A percentile compares a stretch with the other conserved stretches of the same genome.
Evolutionary conservation across 2,329 filamentous ascomycete genomes (phyloP).

Genomic region (Trichoderma cornu-damae): DNA sequence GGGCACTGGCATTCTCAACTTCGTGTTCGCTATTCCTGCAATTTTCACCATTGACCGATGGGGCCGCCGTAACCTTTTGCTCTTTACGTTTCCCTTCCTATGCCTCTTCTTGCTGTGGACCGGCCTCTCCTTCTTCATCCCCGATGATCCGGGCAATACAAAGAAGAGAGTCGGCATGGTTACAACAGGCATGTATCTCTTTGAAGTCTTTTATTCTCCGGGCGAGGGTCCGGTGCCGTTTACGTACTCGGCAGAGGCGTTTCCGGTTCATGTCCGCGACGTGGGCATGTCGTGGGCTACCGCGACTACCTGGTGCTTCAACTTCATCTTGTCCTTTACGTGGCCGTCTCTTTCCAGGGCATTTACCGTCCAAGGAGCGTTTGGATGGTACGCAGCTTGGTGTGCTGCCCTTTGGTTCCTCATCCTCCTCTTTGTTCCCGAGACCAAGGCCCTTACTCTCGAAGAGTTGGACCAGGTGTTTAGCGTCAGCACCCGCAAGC

Average conservation of each 20-base stretch:
- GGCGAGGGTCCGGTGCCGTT: slow-evolving; percentile 37
- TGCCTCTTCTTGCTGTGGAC: slow-evolving; percentile 32
- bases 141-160: slow-evolving; percentile 17
- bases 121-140: slow-evolving; percentile 30
- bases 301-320: slow-evolving; percentile 30
- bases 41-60: slow-evolving; percentile 31
- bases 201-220: slow-evolving; percentile 34
- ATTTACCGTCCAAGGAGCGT: slow-evolving; percentile 33
- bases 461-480: slow-evolving; percentile 49
- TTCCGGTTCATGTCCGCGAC: slow-evolving; percentile 36
- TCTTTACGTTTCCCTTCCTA: slow-evolving; percentile 34
- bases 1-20: slow-evolving; percentile 29
- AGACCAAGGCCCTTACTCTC: slow-evolving; percentile 47
- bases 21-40: slow-evolving; percentile 29
- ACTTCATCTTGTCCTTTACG: slow-evolving; percentile 29
- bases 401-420: slow-evolving; percentile 43
- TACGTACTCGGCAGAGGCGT: slow-evolving; percentile 37
- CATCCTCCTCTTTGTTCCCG: slow-evolving; percentile 47
- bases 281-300: slow-evolving; percentile 38
- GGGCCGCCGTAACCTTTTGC: slow-evolving; percentile 24
- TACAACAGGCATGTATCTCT: slow-evolving; percentile 35
- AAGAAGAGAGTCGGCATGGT: slow-evolving; percentile 30
- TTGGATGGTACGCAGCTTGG: slow-evolving; percentile 44
- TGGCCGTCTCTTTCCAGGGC: slow-evolving; percentile 32
- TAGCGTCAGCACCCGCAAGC: slow-evolving; percentile 37